Percentiles rank a stretch among this genome's conserved stretches.
These are phyloP conservation scores for Chaetomiaceae sp. DNA, from an alignment of 2,329 filamentous ascomycete species.

Conservation along the genomic window DNA sequence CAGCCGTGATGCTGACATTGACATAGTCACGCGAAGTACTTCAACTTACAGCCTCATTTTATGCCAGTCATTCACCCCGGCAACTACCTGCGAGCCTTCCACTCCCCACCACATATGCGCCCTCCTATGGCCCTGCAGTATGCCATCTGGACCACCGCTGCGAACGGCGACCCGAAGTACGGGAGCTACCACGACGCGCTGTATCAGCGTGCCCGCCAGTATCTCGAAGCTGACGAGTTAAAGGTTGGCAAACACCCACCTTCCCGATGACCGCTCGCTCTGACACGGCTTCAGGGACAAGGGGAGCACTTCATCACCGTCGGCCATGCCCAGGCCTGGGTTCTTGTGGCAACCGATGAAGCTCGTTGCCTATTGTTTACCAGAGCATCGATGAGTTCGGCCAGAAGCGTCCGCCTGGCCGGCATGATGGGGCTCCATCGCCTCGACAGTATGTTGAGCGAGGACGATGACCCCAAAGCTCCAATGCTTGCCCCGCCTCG, in stretches of 20 bases:
- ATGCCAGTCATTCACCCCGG: conserved; percentile 72
- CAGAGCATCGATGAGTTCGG: conserved; percentile 74
- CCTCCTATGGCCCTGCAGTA: conserved; percentile 81
- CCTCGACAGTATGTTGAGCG: conserved; percentile 58
- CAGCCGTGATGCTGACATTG: conserved; percentile 1
- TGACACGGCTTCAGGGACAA: conserved; percentile 43
- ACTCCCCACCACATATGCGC: conserved; percentile 63
- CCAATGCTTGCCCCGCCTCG: conserved; percentile 66
- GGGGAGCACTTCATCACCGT: conserved; percentile 76
- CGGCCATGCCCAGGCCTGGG: conserved; percentile 76
- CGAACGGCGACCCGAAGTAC: conserved; percentile 67
- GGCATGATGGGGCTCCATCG: conserved; percentile 83
- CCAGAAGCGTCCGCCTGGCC: conserved; percentile 61
- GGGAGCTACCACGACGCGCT: conserved; percentile 66
- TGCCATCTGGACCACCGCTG: conserved; percentile 78
- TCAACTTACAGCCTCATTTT: conserved; percentile 64
- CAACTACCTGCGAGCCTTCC: conserved; percentile 68
- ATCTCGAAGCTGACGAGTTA: conserved; percentile 79
- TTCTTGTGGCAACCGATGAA: conserved; percentile 68
- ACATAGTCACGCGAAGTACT: conserved; percentile 64
- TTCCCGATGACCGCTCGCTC: background rate
- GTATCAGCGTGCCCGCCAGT: conserved; percentile 75
- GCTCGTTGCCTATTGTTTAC: conserved; percentile 82
- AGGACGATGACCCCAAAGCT: conserved; percentile 47
- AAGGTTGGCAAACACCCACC: conserved; percentile 39